Evolutionary conservation across 2,329 filamentous ascomycete genomes (phyloP), one percentile per base, ranked within the genome.

Genomic region (Cladorrhinum sp.): DNA sequence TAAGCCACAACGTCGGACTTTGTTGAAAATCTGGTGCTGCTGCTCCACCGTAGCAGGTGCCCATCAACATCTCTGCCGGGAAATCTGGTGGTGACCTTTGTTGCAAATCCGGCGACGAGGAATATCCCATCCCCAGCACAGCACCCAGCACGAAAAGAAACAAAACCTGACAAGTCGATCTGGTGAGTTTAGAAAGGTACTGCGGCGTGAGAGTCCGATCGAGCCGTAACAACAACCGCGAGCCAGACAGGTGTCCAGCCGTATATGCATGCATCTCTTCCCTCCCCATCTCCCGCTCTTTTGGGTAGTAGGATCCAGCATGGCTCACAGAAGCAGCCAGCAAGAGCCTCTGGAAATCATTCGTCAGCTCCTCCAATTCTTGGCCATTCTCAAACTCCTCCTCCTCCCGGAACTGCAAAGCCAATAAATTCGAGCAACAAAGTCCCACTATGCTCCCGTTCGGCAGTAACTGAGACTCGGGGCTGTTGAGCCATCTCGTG

Each of bases 1-100:
- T 66, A 18, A 73, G 52, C 70, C 70, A 72, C 23, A 72, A 64
- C 4, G 70, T 72, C 36, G 71, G 71, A 59, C 70, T 73, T 50
- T 69, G 66, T 12, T 67, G 70, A 50, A 71, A 67, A 55, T 70
- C 67, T 10, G 64, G 58, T n/a, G 32, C 12, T 5, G 5, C 25
- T 29, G 25, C 25, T 5, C 25, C 25, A 29, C 25, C 25, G 10
- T 29, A 10, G 12, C 60, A 63, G n/a, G n/a, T n/a, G n/a, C n/a
- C n/a, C 12, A 68, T 64, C 29, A 72, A 53, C 48, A 57, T 25
- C 20, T 65, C 66, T 38, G 67, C 55, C 0, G 67, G 64, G 20
- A 67, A 66, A 2, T 58, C 50, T 1, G 65, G 65, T 24, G 65
- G 65, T n/a, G 20, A 45, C 3, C 64, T 27, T 13, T 27, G 20